These are phyloP conservation scores for Mortierella sp. DNA, from an alignment of 371 early-diverging fungal genomes.

Conservation along the genomic window DNA sequence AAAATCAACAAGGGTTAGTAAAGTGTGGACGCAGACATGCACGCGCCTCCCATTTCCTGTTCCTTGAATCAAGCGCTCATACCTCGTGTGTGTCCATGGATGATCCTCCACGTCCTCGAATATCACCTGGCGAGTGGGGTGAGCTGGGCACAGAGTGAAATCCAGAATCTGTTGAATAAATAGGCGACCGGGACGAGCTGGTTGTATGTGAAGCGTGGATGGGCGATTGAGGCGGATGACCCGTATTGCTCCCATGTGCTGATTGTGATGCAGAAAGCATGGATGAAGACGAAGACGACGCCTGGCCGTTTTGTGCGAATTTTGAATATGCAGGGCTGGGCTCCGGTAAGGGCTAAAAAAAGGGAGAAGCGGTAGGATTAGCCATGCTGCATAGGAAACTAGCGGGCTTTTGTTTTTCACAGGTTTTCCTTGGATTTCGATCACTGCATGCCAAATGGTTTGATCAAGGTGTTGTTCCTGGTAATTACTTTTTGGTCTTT, in stretches of 20 bases:
- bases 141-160: slow-evolving; percentile 54
- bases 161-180: slow-evolving; percentile 48
- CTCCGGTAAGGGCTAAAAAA: slow-evolving; percentile 56
- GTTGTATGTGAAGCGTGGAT: slow-evolving; percentile 23
- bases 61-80: background rate
- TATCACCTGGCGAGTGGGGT: slow-evolving; percentile 48
- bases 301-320: slow-evolving; percentile 28
- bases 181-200: slow-evolving; percentile 25
- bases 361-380: background rate
- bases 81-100: slow-evolving; percentile 37
- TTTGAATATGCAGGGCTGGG: slow-evolving; percentile 57
- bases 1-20: background rate
- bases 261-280: slow-evolving; percentile 36
- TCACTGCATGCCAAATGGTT: background rate
- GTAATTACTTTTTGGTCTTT: slow-evolving; percentile 46
- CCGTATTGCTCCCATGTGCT: slow-evolving; percentile 11
- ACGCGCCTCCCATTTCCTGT: background rate
- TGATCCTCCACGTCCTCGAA: slow-evolving; percentile 26
- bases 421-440: background rate
- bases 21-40: background rate
- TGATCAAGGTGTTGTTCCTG: background rate
- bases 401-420: background rate
- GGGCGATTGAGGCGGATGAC: slow-evolving; percentile 39
- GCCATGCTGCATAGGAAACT: background rate
- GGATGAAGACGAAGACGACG: slow-evolving; percentile 14